Evolutionary conservation across 2,329 filamentous ascomycete species (phyloP).

Genomic region (Hirsutella minnesotensis): DNA sequence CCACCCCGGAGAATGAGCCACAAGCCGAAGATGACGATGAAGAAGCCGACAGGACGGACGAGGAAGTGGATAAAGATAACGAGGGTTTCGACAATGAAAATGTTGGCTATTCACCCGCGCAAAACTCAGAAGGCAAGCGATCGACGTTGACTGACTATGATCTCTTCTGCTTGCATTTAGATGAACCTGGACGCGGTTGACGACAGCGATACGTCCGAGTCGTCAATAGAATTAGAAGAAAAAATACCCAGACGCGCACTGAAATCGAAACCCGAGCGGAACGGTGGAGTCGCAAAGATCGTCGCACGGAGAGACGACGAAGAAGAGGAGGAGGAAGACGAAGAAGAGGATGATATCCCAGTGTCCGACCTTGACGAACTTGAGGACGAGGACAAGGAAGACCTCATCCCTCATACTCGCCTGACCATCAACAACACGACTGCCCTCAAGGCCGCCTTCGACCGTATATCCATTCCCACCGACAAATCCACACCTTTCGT

Average conservation of each 20-base stretch:
- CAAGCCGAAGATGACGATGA: slow-evolving; percentile 20
- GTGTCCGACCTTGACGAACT: slow-evolving; percentile 76
- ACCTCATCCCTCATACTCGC: slow-evolving; percentile 80
- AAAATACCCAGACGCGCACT: slow-evolving; percentile 33
- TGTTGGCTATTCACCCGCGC: neutral
- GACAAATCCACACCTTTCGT: slow-evolving; percentile 63
- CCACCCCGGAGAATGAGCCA: slow-evolving; percentile 21
- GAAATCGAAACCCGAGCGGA: slow-evolving; percentile 10
- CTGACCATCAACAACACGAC: slow-evolving; percentile 96
- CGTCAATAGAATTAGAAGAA: slow-evolving; percentile 66
- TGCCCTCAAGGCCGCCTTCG: slow-evolving; percentile 68
- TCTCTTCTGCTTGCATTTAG: slow-evolving; percentile 13
- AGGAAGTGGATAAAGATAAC: slow-evolving; percentile 24
- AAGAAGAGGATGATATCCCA: slow-evolving; percentile 78
- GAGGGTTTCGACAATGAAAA: neutral
- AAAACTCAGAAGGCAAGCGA: neutral
- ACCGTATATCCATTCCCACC: slow-evolving; percentile 61
- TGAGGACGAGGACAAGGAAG: slow-evolving; percentile 69
- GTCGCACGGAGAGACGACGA: slow-evolving; percentile 25
- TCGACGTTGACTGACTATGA: neutral
- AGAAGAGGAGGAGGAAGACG: slow-evolving; percentile 52
- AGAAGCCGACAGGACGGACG: slow-evolving; percentile 3
- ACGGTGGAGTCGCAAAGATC: neutral
- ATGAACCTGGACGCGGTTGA: slow-evolving; percentile 44
- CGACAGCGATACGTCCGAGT: slow-evolving; percentile 53